phyloP scores from a whole-genome alignment of 257 asterid genomes.

The Verbascum thapsus region DNA sequence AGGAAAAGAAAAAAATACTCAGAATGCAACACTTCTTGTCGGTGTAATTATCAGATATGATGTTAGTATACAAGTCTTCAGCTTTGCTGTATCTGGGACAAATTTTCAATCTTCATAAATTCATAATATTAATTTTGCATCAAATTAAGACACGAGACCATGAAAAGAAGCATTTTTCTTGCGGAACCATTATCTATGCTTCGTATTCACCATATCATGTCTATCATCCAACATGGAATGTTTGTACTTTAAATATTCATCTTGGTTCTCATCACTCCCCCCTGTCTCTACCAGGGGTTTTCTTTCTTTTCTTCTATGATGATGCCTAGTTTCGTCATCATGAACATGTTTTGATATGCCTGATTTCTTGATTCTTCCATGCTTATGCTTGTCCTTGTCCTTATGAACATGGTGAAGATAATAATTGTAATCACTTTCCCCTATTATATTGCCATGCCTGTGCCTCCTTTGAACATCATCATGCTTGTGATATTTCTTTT shows the following conservation, averaged over 20 bases:
- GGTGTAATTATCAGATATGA: constrained; percentile 8
- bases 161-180: background rate
- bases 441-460: constrained; percentile 36
- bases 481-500: constrained; percentile 46
- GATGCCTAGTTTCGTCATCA: constrained; percentile 41
- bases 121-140: too few species aligned
- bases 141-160: background rate
- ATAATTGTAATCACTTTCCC: constrained; percentile 54
- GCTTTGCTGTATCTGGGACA: background rate
- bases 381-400: constrained; percentile 70
- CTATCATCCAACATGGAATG: constrained; percentile 26
- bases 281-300: constrained; percentile 29
- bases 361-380: constrained; percentile 47
- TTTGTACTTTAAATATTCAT: constrained; percentile 32
- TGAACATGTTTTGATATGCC: constrained; percentile 38
- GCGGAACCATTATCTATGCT: background rate
- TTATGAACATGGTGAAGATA: constrained; percentile 77
- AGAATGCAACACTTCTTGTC: background rate
- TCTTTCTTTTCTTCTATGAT: constrained; percentile 48
- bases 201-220: background rate
- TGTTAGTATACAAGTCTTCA: background rate
- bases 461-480: constrained; percentile 44
- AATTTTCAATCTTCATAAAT: background rate
- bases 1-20: background rate
- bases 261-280: constrained; percentile 28